Percentiles rank a stretch among this genome's conserved stretches.
phyloP scores from a whole-genome alignment of 208 protist genomes.

The Lotmaria passim region DNA sequence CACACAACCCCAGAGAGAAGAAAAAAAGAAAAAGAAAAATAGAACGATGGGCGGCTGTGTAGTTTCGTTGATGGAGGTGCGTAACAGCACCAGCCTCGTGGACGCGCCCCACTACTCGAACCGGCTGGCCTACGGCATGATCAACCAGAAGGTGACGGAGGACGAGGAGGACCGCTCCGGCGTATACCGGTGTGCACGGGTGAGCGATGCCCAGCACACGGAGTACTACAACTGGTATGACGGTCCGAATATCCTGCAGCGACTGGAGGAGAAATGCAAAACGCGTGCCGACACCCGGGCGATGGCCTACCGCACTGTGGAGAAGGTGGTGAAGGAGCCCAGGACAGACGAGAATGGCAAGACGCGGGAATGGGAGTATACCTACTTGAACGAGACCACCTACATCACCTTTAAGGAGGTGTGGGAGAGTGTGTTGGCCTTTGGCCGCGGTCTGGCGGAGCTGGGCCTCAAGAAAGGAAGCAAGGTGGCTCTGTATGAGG shows the following conservation, averaged over 20 bases:
- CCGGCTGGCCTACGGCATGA: conserved; percentile 43
- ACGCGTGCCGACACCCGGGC: conserved; percentile 59
- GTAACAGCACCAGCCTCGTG: conserved; percentile 39
- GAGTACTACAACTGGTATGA: conserved; percentile 46
- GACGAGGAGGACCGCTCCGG: conserved; percentile 44
- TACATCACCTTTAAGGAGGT: conserved; percentile 47
- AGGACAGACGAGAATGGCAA: conserved; percentile 8
- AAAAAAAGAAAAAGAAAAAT: no score
- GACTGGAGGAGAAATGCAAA: no score
- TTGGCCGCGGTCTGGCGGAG: conserved; percentile 61
- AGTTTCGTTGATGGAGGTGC: no score
- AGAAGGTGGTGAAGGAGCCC: conserved; percentile 28
- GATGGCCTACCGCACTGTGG: conserved; percentile 33
- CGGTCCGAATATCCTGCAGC: conserved; percentile 49
- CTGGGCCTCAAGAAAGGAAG: conserved; percentile 41
- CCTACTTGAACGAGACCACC: conserved; percentile 46
- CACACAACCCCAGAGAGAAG: no score
- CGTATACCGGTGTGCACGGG: conserved; percentile 73
- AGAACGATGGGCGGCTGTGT: no score
- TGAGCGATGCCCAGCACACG: conserved; percentile 52
- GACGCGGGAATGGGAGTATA: conserved; percentile 37
- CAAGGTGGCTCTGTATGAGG: conserved; percentile 77
- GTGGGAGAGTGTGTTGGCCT: conserved; percentile 42
- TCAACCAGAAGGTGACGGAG: conserved; percentile 49
- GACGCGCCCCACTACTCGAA: conserved; percentile 48